Percentiles rank a stretch among this genome's conserved stretches.
Evolutionary conservation across 495 filamentous ascomycete genomes (phyloP).

Genomic region (Neurospora sp.): DNA sequence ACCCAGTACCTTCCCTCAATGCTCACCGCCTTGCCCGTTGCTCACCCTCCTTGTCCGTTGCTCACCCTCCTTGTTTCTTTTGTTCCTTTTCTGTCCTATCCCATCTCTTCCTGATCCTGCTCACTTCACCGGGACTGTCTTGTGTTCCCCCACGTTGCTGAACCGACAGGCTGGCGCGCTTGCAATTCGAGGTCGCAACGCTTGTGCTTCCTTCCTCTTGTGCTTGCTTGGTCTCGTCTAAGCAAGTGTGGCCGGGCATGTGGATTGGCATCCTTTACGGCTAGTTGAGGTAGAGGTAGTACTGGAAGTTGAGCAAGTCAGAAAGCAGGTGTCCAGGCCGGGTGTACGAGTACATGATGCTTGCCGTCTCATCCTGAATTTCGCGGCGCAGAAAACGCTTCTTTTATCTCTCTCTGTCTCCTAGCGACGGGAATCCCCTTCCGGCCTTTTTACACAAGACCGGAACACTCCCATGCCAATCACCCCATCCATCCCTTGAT

Average conservation of each 20-base stretch:
- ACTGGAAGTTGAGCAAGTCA: not conserved
- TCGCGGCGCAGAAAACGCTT: not conserved
- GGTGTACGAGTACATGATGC: not conserved
- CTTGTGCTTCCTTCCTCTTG: not conserved
- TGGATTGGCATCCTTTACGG: not conserved
- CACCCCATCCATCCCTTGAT: constrained; percentile 8
- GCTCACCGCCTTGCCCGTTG: not conserved
- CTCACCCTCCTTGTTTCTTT: not conserved
- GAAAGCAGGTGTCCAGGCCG: not conserved
- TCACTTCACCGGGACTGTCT: not conserved
- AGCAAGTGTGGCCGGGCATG: not conserved
- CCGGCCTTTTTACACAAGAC: not conserved
- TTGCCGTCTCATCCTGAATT: not conserved
- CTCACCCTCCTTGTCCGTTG: not conserved
- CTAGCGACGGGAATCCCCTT: not conserved
- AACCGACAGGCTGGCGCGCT: not conserved
- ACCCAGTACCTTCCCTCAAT: not conserved
- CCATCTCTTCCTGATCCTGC: not conserved
- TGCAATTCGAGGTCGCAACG: not conserved
- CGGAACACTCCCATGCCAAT: not conserved
- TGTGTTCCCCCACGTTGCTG: constrained; percentile 1
- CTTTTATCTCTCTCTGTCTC: not conserved
- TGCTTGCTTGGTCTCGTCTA: not conserved
- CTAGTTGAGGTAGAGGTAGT: not conserved
- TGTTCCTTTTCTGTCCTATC: not conserved